Conservation (phyloP, 2,329 filamentous ascomycete species). For the Magnaporthales sp. region DNA sequence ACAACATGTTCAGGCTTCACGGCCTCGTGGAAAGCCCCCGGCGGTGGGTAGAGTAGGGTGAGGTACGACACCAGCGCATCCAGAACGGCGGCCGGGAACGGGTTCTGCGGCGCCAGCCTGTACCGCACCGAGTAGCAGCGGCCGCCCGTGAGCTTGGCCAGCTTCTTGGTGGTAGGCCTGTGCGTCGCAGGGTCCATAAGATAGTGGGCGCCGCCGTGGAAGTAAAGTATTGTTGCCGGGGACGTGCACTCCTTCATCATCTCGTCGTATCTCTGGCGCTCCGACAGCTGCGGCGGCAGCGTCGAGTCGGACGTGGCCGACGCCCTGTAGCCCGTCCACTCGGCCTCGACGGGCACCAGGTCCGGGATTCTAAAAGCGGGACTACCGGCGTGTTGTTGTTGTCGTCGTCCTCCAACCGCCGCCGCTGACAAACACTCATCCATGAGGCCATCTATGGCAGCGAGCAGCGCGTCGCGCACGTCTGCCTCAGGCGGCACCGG, state of each 20-base stretch:
- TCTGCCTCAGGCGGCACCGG: slow-evolving; percentile 46
- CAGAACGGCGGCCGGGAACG: slow-evolving; percentile 66
- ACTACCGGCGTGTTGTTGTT: neutral
- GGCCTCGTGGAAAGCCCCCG: slow-evolving; percentile 56
- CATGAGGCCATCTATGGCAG: slow-evolving; percentile 44
- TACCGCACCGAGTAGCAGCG: slow-evolving; percentile 67
- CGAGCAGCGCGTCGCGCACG: slow-evolving; percentile 47
- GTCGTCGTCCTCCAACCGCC: neutral
- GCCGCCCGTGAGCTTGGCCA: slow-evolving; percentile 60
- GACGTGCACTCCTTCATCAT: slow-evolving; percentile 60
- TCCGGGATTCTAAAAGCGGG: slow-evolving; percentile 34
- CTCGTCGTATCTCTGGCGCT: slow-evolving; percentile 54
- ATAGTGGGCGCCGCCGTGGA: slow-evolving; percentile 70
- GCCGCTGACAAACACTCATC: neutral
- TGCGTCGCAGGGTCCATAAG: slow-evolving; percentile 63
- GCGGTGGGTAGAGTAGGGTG: slow-evolving; percentile 61
- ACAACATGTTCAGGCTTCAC: slow-evolving; percentile 59
- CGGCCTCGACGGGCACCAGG: slow-evolving; percentile 51
- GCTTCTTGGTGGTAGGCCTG: slow-evolving; percentile 44
- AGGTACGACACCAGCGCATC: slow-evolving; percentile 69
- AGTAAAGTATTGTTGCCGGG: slow-evolving; percentile 59
- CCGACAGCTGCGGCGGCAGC: slow-evolving; percentile 43
- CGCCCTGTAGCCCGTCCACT: slow-evolving; percentile 67
- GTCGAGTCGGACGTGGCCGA: slow-evolving; percentile 38
- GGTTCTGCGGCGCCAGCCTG: slow-evolving; percentile 63